Conservation (phyloP, 495 filamentous ascomycete genomes). For the Cudoniella acicularis region DNA sequence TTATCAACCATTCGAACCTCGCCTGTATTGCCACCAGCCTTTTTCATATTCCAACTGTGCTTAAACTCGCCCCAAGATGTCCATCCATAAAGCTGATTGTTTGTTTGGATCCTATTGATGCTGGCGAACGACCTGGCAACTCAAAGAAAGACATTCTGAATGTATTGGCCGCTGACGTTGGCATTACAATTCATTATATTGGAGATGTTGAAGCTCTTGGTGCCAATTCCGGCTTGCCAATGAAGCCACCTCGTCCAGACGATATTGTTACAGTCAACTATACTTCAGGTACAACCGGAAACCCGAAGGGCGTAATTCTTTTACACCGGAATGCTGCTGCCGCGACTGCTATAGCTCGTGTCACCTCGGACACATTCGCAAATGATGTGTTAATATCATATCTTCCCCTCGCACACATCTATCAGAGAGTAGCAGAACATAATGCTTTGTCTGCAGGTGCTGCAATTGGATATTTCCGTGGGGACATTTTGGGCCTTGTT, state of each 20-base stretch:
- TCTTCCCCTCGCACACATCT: conserved; percentile 93
- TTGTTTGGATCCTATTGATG: conserved; percentile 80
- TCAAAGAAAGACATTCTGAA: conserved; percentile 78
- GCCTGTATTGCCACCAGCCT: conserved; percentile 74
- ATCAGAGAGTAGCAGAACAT: conserved; percentile 80
- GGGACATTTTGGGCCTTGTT: conserved; percentile 79
- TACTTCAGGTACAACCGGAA: conserved; percentile 92
- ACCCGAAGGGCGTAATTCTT: conserved; percentile 89
- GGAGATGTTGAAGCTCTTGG: conserved; percentile 74
- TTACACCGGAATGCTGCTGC: conserved; percentile 80
- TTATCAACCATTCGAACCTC: conserved; percentile 84
- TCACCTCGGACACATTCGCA: conserved; percentile 39
- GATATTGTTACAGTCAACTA: conserved; percentile 96
- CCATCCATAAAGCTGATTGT: conserved; percentile 87
- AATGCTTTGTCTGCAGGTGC: conserved; percentile 65
- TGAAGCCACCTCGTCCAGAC: conserved; percentile 64
- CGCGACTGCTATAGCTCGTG: conserved; percentile 56
- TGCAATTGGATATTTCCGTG: conserved; percentile 91
- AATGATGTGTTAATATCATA: conserved; percentile 75
- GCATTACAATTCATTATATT: conserved; percentile 74
- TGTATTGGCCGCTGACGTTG: conserved; percentile 64
- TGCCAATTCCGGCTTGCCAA: conserved; percentile 57
- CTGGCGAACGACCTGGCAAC: conserved; percentile 70
- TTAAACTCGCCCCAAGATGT: conserved; percentile 75
- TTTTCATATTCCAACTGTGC: conserved; percentile 78